These are phyloP conservation scores for Phylloporus scabripes DNA, from an alignment of 768 basidiomycete genomes.

Conservation along the genomic window DNA sequence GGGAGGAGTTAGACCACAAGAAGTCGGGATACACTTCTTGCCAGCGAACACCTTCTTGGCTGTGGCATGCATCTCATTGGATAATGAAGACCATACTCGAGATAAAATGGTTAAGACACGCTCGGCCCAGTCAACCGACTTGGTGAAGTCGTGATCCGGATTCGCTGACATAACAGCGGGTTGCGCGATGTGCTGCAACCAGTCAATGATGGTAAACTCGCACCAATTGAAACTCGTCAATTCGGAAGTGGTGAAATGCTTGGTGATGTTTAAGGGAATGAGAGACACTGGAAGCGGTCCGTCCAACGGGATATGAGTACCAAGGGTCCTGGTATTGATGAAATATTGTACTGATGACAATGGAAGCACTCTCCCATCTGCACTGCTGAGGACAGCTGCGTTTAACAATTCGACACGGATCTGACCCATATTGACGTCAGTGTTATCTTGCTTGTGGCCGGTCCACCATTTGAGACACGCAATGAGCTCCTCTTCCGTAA, in stretches of 20 bases:
- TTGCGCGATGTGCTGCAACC: conserved; percentile 63
- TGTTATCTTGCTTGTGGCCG: conserved; percentile 34
- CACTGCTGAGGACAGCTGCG: conserved; percentile 54
- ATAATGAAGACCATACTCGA: conserved; percentile 67
- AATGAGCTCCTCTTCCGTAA: conserved; percentile 68
- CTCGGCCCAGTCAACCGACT: conserved; percentile 74
- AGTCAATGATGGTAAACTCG: conserved; percentile 70
- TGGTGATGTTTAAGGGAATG: conserved; percentile 63
- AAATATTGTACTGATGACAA: conserved; percentile 67
- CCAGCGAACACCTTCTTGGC: conserved; percentile 39
- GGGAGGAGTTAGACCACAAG: conserved; percentile 63
- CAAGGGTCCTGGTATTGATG: conserved; percentile 56
- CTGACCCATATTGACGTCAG: conserved; percentile 34
- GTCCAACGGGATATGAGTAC: conserved; percentile 59
- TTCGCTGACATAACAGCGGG: conserved; percentile 37
- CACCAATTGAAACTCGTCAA: conserved; percentile 69
- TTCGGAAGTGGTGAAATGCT: conserved; percentile 46
- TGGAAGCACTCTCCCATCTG: conserved; percentile 54
- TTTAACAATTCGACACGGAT: conserved; percentile 61
- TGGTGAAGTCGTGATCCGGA: conserved; percentile 54
- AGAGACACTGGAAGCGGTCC: conserved; percentile 74
- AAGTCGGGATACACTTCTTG: conserved; percentile 47
- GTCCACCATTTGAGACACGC: conserved; percentile 89
- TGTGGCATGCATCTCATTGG: conserved; percentile 39
- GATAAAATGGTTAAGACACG: conserved; percentile 62